Percentiles rank a stretch among this genome's conserved stretches.
Conservation (phyloP, 306 rosid species). For the Hippophae gyantsensis region DNA sequence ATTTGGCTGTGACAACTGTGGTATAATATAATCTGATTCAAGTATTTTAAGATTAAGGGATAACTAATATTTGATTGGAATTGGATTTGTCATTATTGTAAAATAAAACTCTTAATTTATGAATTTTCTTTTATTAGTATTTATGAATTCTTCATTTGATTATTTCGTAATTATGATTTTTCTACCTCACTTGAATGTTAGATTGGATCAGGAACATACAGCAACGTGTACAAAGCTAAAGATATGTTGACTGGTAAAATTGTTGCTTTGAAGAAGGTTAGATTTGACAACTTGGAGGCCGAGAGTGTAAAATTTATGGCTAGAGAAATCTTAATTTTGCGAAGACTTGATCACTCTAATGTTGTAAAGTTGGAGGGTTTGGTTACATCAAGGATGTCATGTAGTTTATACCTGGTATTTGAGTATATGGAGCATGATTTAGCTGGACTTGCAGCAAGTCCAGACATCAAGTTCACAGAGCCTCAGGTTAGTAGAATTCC, state of each 20-base stretch:
- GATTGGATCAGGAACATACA: slow-evolving; percentile 97
- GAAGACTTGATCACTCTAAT: slow-evolving; percentile 82
- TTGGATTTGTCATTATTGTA: too few species aligned
- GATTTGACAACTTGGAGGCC: slow-evolving; percentile 90
- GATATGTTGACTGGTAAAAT: slow-evolving; percentile 67
- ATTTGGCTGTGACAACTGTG: too few species aligned
- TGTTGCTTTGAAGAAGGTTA: slow-evolving; percentile 94
- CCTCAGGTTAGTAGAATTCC: slow-evolving; percentile 70
- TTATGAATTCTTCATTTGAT: slow-evolving; percentile 2
- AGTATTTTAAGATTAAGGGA: too few species aligned
- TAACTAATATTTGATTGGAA: too few species aligned
- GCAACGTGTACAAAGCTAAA: slow-evolving; percentile 95
- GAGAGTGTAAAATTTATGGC: slow-evolving; percentile 97
- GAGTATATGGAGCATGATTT: slow-evolving; percentile 91
- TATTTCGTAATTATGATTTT: background rate
- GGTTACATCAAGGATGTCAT: slow-evolving; percentile 94
- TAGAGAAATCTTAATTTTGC: slow-evolving; percentile 82
- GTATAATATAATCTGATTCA: too few species aligned
- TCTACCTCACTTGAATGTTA: slow-evolving; percentile 16
- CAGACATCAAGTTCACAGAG: slow-evolving; percentile 70
- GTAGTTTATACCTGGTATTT: slow-evolving; percentile 88
- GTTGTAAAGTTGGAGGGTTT: slow-evolving; percentile 92
- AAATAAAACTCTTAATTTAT: background rate
- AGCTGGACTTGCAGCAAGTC: slow-evolving; percentile 95
- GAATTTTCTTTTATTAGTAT: background rate